Conservation (phyloP, 78 protist species). For the Polysphondylium violaceum region DNA sequence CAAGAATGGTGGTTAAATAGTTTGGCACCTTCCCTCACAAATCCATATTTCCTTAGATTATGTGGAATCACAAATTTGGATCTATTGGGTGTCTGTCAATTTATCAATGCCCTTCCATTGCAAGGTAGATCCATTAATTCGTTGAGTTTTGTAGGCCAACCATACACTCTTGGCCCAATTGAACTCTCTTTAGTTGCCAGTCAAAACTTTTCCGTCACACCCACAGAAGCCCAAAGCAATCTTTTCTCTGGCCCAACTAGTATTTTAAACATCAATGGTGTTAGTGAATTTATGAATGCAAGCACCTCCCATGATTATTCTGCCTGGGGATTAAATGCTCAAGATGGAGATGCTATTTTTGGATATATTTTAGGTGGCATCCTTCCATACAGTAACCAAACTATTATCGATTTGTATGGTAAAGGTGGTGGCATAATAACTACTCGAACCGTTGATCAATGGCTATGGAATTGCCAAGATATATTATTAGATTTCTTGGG, state of each 20-base stretch:
- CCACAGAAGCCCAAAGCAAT: neutral
- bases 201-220: neutral
- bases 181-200: neutral
- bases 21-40: neutral
- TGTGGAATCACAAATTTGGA: neutral
- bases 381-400: neutral
- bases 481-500: slow-evolving; percentile 19
- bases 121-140: slow-evolving; percentile 4
- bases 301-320: neutral
- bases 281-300: neutral
- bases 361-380: neutral
- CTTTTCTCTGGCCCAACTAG: neutral
- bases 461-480: slow-evolving; percentile 64
- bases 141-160: neutral
- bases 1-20: slow-evolving; percentile 16
- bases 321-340: neutral
- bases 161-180: slow-evolving; percentile 1
- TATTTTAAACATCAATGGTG: slow-evolving; percentile 1
- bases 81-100: slow-evolving; percentile 36
- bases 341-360: neutral
- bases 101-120: neutral
- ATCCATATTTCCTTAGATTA: neutral
- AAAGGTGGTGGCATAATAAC: slow-evolving; percentile 1
- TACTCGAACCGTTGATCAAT: slow-evolving; percentile 24
- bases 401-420: neutral